Percentiles rank a stretch among this genome's conserved stretches.
Conservation (phyloP, 768 basidiomycete genomes). For the Coprinopsis strossmayeri region DNA sequence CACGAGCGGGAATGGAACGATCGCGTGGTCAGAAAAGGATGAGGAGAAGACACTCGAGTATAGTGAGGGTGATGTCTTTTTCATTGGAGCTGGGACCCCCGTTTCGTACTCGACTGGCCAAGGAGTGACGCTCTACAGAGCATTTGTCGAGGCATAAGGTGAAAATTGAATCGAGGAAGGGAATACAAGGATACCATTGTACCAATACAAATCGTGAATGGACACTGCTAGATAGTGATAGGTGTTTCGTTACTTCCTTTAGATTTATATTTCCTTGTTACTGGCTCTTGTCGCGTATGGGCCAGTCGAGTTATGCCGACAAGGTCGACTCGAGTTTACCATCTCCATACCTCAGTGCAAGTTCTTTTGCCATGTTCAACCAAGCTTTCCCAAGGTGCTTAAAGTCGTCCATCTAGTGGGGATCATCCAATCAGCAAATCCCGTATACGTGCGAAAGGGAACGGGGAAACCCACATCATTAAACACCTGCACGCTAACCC, state of each 20-base stretch:
- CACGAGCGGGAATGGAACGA: slow-evolving; percentile 56
- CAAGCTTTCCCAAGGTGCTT: slow-evolving; percentile 32
- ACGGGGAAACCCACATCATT: slow-evolving; percentile 23
- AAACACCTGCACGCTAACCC: slow-evolving; percentile 35
- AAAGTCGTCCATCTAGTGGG: slow-evolving; percentile 32
- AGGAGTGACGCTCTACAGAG: slow-evolving; percentile 1
- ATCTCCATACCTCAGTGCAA: too few species aligned
- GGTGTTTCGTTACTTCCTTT: too few species aligned
- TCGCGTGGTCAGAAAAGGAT: slow-evolving; percentile 39
- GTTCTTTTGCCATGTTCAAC: slow-evolving; percentile 25
- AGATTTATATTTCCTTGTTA: too few species aligned
- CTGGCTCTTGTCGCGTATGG: too few species aligned
- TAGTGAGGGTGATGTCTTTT: slow-evolving; percentile 67
- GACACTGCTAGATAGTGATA: neutral
- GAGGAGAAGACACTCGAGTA: slow-evolving; percentile 28
- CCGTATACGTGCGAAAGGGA: neutral
- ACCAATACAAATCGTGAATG: neutral
- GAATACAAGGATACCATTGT: neutral
- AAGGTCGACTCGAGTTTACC: too few species aligned
- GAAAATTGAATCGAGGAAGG: neutral
- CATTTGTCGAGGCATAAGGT: slow-evolving; percentile 7
- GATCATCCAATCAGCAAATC: neutral
- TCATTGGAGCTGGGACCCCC: slow-evolving; percentile 64
- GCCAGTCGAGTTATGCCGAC: too few species aligned
- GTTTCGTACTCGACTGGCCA: slow-evolving; percentile 1